Evolutionary conservation across 306 rosid genomes (phyloP), one percentile per base, ranked within the genome.

Genomic region (Calophaca sinica): DNA sequence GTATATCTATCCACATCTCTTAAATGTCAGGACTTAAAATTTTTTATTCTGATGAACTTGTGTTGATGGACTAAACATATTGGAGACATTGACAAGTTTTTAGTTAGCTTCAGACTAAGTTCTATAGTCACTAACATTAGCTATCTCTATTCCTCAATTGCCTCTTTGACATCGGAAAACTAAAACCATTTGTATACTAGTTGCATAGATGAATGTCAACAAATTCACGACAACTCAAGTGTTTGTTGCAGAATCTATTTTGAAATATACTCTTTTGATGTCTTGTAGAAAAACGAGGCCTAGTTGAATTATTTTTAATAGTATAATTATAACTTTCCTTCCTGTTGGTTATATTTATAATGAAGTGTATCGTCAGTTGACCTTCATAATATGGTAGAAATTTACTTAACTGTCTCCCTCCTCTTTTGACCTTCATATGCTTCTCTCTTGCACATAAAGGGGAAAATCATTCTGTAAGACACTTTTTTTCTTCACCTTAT

Each of bases 391-490:
- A 35, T 15, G 32, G 63, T 64, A 29, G n/a, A 59, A 74, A 63
- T 76, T 64, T 41, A 33, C 41, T 33, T 63, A n/a, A 45, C 12
- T 38, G 5, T 39, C 63, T 78, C 65, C 55, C 15, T 78, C 65
- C 55, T 11, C 29, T 64, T 41, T 62, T 3, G 2, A 61, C n/a
- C 41, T 38, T 35, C 46, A 6, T n/a, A 7, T 59, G 76, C 49
- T 58, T 51, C 59, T 63, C 41, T 7, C 54, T 3, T 33, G 39
- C 45, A 48, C 52, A 57, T 15, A 44, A 44, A 45, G 6, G 31
- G 31, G n/a, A 12, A 76, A 50, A 59, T 31, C 51, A 36, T 50
- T 75, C 42, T 45, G n/a, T 6, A 2, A n/a, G 7, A 6, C 54
- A 62, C 62, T 52, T 61, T 54, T 62, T 58, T 48, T 10, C 68